Conservation (phyloP, 176 grass and related monocot species). For the Triticum monococcum region DNA sequence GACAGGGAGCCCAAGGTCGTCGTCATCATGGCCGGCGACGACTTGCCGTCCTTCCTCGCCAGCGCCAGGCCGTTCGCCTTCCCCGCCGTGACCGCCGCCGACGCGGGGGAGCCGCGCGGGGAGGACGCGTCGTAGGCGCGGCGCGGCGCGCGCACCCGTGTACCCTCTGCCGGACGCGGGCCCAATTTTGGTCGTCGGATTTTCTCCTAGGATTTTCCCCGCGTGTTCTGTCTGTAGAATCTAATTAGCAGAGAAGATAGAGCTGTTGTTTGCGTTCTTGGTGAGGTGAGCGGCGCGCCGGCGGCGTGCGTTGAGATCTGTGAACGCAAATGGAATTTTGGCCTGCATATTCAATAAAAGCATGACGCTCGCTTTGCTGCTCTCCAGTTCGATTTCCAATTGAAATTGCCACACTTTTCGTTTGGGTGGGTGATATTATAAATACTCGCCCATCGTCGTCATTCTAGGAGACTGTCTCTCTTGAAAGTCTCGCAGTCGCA, state of each 20-base stretch:
- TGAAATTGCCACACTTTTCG: too few species aligned
- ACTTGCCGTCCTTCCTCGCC: slow-evolving; percentile 33
- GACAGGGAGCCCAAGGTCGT: slow-evolving; percentile 31
- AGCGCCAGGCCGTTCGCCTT: slow-evolving; percentile 30
- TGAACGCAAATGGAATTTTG: not conserved
- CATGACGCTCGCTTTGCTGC: not conserved
- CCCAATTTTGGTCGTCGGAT: slow-evolving; percentile 30
- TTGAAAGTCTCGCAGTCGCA: too few species aligned
- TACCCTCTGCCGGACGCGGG: not conserved
- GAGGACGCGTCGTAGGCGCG: not conserved
- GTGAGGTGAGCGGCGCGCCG: not conserved
- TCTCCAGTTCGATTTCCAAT: too few species aligned
- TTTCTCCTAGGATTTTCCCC: not conserved
- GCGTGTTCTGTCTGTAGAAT: not conserved
- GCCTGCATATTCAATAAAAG: slow-evolving; percentile 12
- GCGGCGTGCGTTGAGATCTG: not conserved
- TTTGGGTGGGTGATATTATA: too few species aligned
- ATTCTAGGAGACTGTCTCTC: too few species aligned
- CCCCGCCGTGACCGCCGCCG: not conserved
- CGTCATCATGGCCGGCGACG: slow-evolving; percentile 45
- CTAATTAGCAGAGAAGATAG: not conserved
- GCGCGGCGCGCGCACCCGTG: not conserved
- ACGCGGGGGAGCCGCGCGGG: not conserved
- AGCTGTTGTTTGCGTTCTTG: not conserved
- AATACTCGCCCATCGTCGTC: too few species aligned